Evolutionary conservation across 257 asterid genomes (phyloP).

Genomic region (Lavandula angustifolia): DNA sequence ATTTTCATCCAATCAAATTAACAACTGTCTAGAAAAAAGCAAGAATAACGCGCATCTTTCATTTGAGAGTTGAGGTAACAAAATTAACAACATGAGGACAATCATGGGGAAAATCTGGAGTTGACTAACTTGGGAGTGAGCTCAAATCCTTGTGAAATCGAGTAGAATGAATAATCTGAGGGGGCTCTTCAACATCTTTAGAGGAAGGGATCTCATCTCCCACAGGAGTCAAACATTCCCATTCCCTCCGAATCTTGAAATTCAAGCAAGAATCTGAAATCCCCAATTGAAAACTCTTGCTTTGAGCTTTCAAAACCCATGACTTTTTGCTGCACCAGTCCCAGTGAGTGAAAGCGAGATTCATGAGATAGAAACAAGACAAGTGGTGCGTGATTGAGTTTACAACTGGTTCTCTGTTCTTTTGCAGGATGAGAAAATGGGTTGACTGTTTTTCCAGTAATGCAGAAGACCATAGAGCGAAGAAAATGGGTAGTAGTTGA

Average conservation of each 20-base stretch:
- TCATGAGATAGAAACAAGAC: conserved; percentile 38
- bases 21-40: too few species aligned
- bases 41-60: too few species aligned
- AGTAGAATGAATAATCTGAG: conserved; percentile 41
- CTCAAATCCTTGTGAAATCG: conserved; percentile 69
- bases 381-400: background rate
- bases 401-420: background rate
- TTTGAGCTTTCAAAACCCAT: too few species aligned
- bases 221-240: conserved; percentile 57
- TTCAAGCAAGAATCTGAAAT: conserved; percentile 18
- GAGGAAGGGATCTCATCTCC: conserved; percentile 61
- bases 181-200: conserved; percentile 37
- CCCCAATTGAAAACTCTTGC: too few species aligned
- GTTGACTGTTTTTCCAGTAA: background rate
- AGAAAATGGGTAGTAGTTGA: conserved; percentile 44
- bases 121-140: too few species aligned
- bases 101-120: too few species aligned
- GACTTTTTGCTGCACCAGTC: conserved; percentile 38
- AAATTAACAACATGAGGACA: too few species aligned
- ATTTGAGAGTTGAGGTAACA: too few species aligned
- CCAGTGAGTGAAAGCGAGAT: conserved; percentile 40
- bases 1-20: too few species aligned
- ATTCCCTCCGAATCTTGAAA: conserved; percentile 46
- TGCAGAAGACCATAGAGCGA: conserved; percentile 22
- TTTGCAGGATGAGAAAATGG: background rate